Evolutionary conservation across 2,329 filamentous ascomycete species (phyloP).

Genomic region (Emericellopsis cladophorae): DNA sequence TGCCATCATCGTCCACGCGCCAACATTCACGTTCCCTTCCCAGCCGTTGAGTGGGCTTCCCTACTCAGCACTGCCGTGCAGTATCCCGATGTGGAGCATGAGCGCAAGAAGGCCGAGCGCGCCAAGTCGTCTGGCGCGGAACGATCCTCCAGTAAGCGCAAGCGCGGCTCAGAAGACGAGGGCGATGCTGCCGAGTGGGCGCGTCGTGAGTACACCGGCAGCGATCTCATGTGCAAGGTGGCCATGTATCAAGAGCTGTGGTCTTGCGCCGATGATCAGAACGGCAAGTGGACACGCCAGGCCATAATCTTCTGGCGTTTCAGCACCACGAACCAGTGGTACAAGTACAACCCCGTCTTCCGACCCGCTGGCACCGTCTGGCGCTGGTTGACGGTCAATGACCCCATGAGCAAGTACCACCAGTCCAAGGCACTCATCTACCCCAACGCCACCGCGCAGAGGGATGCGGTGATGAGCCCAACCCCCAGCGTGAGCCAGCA

Average conservation of each 20-base stretch:
- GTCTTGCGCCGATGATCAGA: constrained; percentile 33
- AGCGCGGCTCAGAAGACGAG: constrained; percentile 23
- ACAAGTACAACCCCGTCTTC: constrained; percentile 32
- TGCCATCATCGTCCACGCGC: constrained; percentile 33
- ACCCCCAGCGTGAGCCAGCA: constrained; percentile 37
- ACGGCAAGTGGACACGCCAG: constrained; percentile 39
- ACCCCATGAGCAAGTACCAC: constrained; percentile 45
- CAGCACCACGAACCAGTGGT: constrained; percentile 36
- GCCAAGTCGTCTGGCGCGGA: constrained; percentile 18
- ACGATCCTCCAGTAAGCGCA: constrained; percentile 22
- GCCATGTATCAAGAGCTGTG: constrained; percentile 58
- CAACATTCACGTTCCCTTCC: constrained; percentile 43
- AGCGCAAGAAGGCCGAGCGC: constrained; percentile 23
- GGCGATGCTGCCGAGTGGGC: constrained; percentile 26
- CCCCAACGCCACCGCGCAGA: constrained; percentile 10
- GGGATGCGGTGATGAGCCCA: constrained; percentile 40
- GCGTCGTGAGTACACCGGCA: constrained; percentile 29
- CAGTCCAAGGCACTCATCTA: constrained; percentile 32
- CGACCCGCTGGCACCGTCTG: constrained; percentile 43
- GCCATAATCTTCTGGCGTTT: constrained; percentile 54
- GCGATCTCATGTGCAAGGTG: constrained; percentile 45
- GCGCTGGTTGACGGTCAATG: constrained; percentile 49
- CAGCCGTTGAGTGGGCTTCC: constrained; percentile 43
- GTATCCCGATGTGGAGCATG: constrained; percentile 31
- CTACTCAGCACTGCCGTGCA: constrained; percentile 44